Evolutionary conservation across 495 filamentous ascomycete species (phyloP).

Genomic region (Hyphodiscus hymeniophilus): DNA sequence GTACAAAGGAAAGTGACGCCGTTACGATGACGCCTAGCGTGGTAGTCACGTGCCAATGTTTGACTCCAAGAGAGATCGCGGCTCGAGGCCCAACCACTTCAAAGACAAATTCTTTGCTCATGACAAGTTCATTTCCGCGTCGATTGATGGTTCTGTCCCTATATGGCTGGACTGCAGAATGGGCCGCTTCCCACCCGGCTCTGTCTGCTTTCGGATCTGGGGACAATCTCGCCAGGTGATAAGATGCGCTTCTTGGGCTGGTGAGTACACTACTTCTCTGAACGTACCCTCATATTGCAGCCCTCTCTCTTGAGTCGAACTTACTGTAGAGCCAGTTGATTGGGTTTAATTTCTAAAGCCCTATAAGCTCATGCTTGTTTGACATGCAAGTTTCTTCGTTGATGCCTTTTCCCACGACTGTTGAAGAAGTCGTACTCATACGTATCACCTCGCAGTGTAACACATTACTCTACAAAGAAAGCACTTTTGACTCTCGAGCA

Average conservation of each 20-base stretch:
- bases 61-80: no score
- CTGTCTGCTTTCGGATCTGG: slow-evolving; percentile 19
- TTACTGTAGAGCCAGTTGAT: no score
- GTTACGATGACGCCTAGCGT: slow-evolving; percentile 9
- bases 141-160: background rate
- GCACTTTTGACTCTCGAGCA: slow-evolving; percentile 62
- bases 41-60: background rate
- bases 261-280: slow-evolving; percentile 36
- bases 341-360: no score
- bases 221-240: slow-evolving; percentile 35
- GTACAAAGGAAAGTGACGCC: background rate
- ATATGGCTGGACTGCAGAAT: slow-evolving; percentile 16
- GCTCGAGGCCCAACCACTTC: background rate
- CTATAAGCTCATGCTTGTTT: no score
- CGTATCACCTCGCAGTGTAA: slow-evolving; percentile 45
- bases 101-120: background rate
- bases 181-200: slow-evolving; percentile 15
- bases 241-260: slow-evolving; percentile 93
- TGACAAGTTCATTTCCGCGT: background rate
- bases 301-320: background rate
- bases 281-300: no score
- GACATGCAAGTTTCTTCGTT: no score
- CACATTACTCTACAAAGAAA: slow-evolving; percentile 50
- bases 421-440: background rate
- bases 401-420: background rate